A percentile compares a stretch with the other conserved stretches of the same genome.
phyloP scores from a whole-genome alignment of 2,329 filamentous ascomycete species.

The Cladosporium sp. region DNA sequence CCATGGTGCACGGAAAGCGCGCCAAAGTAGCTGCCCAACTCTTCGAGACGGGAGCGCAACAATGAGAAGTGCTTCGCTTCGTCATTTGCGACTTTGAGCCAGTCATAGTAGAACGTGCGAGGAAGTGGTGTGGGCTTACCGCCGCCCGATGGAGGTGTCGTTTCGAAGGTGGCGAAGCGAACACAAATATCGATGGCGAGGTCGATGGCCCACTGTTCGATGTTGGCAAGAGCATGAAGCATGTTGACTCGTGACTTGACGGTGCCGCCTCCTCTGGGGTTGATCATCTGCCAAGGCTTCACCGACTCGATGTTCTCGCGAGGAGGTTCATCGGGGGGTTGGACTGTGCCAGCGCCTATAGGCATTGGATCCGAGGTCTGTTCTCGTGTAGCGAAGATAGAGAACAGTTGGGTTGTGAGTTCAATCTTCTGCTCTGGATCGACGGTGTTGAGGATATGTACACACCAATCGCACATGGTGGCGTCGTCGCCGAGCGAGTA shows the following conservation, averaged over 20 bases:
- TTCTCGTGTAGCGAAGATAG: constrained; percentile 14
- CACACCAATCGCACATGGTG: constrained; percentile 17
- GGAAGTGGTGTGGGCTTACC: constrained; percentile 6
- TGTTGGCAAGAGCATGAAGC: constrained; percentile 16
- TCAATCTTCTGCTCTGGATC: constrained; percentile 17
- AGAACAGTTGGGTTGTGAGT: constrained; percentile 15
- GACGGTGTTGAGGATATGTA: constrained; percentile 14
- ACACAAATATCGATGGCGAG: constrained; percentile 17
- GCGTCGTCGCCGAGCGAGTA: constrained; percentile 8
- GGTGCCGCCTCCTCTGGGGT: constrained; percentile 13
- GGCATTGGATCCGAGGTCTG: constrained; percentile 12
- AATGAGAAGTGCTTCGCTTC: constrained; percentile 17
- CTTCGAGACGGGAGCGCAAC: constrained; percentile 13
- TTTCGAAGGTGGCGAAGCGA: constrained; percentile 15
- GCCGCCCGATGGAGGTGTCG: not conserved
- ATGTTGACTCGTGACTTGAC: constrained; percentile 15
- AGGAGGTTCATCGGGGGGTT: constrained; percentile 10
- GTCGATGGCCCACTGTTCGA: constrained; percentile 18
- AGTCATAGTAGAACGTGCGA: constrained; percentile 17
- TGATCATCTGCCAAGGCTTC: constrained; percentile 14
- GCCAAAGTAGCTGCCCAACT: constrained; percentile 14
- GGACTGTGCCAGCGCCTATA: constrained; percentile 14
- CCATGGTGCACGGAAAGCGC: constrained; percentile 16
- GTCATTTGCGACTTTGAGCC: constrained; percentile 17
- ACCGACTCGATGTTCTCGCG: constrained; percentile 9